Evolutionary conservation across 2,329 filamentous ascomycete species (phyloP).

Genomic region (Fusarium sp.): DNA sequence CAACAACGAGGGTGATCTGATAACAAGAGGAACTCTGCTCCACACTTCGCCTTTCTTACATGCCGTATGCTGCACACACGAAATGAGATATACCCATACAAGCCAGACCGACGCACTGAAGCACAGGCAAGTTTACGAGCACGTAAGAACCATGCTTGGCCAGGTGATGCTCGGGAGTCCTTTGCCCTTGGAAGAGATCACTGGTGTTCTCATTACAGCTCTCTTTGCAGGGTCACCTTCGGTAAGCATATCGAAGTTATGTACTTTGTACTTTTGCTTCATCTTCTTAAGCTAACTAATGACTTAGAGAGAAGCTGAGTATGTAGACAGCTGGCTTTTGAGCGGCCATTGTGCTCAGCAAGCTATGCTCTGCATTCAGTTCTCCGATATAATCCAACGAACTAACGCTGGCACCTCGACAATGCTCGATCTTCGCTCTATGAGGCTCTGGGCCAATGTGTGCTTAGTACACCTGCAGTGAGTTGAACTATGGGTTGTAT

Average conservation of each 20-base stretch:
- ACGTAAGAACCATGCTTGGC: slow-evolving; percentile 57
- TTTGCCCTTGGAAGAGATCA: slow-evolving; percentile 59
- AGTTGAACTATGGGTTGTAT: not conserved
- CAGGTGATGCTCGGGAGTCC: slow-evolving; percentile 59
- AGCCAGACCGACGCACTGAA: slow-evolving; percentile 28
- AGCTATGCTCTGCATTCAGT: slow-evolving; percentile 61
- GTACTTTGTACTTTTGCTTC: not conserved
- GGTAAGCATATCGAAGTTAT: slow-evolving; percentile 15
- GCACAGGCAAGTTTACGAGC: slow-evolving; percentile 58
- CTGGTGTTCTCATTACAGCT: slow-evolving; percentile 59
- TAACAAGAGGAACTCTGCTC: slow-evolving; percentile 45
- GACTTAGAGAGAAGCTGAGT: slow-evolving; percentile 51
- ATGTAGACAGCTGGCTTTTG: slow-evolving; percentile 61
- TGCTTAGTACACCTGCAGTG: slow-evolving; percentile 42
- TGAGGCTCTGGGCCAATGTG: slow-evolving; percentile 40
- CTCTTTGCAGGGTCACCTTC: slow-evolving; percentile 42
- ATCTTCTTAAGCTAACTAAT: not conserved
- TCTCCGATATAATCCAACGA: slow-evolving; percentile 58
- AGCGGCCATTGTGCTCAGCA: slow-evolving; percentile 61
- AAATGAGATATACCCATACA: slow-evolving; percentile 51
- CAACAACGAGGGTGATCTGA: slow-evolving; percentile 23
- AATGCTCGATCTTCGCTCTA: slow-evolving; percentile 53
- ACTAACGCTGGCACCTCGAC: slow-evolving; percentile 53
- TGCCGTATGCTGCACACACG: slow-evolving; percentile 59
- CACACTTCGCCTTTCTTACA: slow-evolving; percentile 58